Percentiles rank a stretch among this genome's conserved stretches.
These are phyloP conservation scores for Athelia sp. DNA, from an alignment of 1,284 basidiomycete species.

Conservation along the genomic window DNA sequence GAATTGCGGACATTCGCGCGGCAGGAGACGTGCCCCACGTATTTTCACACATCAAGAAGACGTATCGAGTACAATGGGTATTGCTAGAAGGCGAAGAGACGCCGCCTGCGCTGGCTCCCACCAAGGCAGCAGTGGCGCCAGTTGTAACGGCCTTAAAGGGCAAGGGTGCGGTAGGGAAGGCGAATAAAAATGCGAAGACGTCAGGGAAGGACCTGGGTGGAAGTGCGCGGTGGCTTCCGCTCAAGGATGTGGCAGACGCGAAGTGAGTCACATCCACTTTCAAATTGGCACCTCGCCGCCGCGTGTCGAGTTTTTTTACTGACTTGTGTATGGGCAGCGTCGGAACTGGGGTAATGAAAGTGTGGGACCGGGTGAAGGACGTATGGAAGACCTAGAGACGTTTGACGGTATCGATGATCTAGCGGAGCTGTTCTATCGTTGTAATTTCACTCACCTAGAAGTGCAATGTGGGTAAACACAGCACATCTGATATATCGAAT, in stretches of 20 bases:
- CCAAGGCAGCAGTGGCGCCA: too few relatives aligned
- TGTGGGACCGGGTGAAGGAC: constrained; percentile 41
- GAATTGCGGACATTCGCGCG: constrained; percentile 41
- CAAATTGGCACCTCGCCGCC: too few relatives aligned
- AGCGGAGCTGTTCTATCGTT: too few relatives aligned
- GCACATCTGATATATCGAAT: too few relatives aligned
- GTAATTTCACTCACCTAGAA: too few relatives aligned
- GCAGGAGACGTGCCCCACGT: constrained; percentile 74
- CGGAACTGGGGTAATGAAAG: constrained; percentile 56
- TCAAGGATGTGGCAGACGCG: constrained; percentile 48
- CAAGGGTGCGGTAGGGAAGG: not conserved
- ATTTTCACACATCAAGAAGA: constrained; percentile 90
- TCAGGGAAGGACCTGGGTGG: constrained; percentile 13
- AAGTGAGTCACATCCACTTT: too few relatives aligned
- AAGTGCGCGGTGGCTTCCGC: constrained; percentile 41
- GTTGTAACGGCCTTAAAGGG: too few relatives aligned
- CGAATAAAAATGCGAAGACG: constrained; percentile 10
- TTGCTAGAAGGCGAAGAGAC: constrained; percentile 42
- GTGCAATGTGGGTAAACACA: too few relatives aligned
- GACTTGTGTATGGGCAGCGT: constrained; percentile 47
- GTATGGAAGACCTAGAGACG: constrained; percentile 16
- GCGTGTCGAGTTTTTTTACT: too few relatives aligned
- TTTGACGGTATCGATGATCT: too few relatives aligned
- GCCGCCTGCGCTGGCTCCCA: constrained; percentile 9
- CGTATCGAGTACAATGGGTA: constrained; percentile 78